phyloP scores from a whole-genome alignment of 768 basidiomycete species.

The Trametes villosa region DNA sequence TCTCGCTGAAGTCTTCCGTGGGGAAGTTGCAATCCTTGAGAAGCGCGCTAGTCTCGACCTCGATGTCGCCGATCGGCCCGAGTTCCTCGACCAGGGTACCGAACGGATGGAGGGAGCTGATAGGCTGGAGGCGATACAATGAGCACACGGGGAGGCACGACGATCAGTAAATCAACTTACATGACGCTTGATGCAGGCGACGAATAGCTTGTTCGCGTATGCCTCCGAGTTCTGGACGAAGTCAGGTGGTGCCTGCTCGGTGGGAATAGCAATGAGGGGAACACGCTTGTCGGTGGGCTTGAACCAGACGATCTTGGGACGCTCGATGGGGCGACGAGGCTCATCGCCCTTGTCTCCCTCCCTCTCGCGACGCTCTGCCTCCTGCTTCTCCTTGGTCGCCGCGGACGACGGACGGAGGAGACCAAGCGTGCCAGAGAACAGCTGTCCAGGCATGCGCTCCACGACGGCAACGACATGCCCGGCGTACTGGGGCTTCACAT shows the following conservation, averaged over 20 bases:
- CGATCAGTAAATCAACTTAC: constrained; percentile 50
- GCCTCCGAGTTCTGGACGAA: constrained; percentile 94
- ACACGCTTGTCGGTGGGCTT: constrained; percentile 99
- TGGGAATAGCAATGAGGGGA: constrained; percentile 97
- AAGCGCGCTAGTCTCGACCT: constrained; percentile 96
- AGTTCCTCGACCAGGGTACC: constrained; percentile 98
- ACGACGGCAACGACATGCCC: constrained; percentile 99
- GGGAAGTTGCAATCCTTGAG: constrained; percentile 99
- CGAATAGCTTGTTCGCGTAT: constrained; percentile 90
- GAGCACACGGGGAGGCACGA: constrained; percentile 1
- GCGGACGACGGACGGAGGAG: constrained; percentile 94
- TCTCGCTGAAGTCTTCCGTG: constrained; percentile 94
- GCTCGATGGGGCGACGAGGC: constrained; percentile 79
- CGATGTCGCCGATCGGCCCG: constrained; percentile 97
- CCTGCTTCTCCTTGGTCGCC: constrained; percentile 98
- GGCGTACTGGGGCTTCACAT: constrained; percentile 96
- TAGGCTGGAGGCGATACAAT: constrained; percentile 55
- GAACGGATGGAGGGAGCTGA: constrained; percentile 97
- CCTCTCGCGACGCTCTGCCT: constrained; percentile 95
- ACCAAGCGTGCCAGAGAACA: constrained; percentile 97
- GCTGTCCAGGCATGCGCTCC: constrained; percentile 97
- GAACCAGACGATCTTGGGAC: constrained; percentile 99
- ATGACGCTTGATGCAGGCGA: constrained; percentile 98
- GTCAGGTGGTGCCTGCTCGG: constrained; percentile 95
- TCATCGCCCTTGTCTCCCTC: constrained; percentile 92